Evolutionary conservation across 2,329 filamentous ascomycete species (phyloP).

Genomic region (Westerdykella aurantiaca): DNA sequence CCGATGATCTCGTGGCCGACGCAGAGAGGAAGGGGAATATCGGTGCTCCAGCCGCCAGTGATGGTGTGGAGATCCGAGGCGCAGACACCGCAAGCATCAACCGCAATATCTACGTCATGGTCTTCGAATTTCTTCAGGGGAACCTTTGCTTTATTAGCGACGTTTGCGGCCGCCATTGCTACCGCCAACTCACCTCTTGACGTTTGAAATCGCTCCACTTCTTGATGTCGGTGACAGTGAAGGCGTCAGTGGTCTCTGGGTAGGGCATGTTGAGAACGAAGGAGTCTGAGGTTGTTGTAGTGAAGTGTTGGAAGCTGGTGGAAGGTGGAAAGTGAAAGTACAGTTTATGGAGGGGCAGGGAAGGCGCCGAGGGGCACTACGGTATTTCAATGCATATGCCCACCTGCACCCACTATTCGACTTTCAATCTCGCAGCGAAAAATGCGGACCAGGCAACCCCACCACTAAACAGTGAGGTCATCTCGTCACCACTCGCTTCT

Average conservation of each 20-base stretch:
- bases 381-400: background rate
- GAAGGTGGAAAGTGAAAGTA: background rate
- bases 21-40: slow-evolving; percentile 56
- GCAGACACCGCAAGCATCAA: slow-evolving; percentile 56
- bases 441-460: background rate
- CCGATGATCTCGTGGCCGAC: slow-evolving; percentile 60
- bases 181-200: slow-evolving; percentile 42
- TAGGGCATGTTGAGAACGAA: slow-evolving; percentile 41
- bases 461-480: background rate
- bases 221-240: slow-evolving; percentile 51
- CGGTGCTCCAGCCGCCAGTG: slow-evolving; percentile 57
- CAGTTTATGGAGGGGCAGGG: background rate
- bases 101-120: slow-evolving; percentile 81
- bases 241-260: slow-evolving; percentile 48
- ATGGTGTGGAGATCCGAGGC: slow-evolving; percentile 47
- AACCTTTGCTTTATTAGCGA: slow-evolving; percentile 48
- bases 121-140: slow-evolving; percentile 81
- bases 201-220: slow-evolving; percentile 57
- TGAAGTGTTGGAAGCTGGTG: background rate
- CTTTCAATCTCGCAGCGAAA: background rate
- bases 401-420: background rate
- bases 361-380: background rate
- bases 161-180: background rate
- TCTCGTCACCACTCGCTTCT: background rate
- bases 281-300: background rate